Evolutionary conservation across 768 basidiomycete genomes (phyloP).

Genomic region (Trametes coccinea): DNA sequence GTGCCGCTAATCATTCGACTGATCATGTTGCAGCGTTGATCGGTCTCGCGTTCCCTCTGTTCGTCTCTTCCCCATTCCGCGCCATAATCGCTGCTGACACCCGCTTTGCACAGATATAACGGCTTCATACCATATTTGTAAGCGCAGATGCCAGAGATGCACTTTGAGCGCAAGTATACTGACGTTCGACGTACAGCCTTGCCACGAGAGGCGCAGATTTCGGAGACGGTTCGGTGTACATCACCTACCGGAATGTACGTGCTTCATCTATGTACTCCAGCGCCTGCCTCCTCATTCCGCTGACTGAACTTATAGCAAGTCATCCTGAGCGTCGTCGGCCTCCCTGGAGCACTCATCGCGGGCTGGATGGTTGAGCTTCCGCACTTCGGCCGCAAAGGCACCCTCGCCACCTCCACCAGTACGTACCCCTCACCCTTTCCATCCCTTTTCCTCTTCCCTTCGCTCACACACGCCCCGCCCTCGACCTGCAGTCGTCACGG

Average conservation of each 20-base stretch:
- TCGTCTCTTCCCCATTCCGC: conserved; percentile 23
- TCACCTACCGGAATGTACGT: conserved; percentile 70
- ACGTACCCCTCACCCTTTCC: conserved; percentile 12
- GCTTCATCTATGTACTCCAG: background rate
- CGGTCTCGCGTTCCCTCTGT: conserved; percentile 75
- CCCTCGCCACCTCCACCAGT: conserved; percentile 53
- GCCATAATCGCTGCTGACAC: background rate
- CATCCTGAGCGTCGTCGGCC: conserved; percentile 56
- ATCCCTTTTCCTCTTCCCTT: no score
- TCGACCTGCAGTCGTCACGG: conserved; percentile 42
- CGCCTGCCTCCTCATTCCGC: background rate
- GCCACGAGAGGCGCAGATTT: conserved; percentile 66
- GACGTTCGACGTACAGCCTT: conserved; percentile 42
- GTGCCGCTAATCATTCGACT: background rate
- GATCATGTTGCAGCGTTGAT: conserved; percentile 54
- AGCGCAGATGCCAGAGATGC: conserved; percentile 13
- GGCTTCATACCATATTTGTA: conserved; percentile 56
- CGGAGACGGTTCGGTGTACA: conserved; percentile 67
- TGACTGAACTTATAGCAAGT: conserved; percentile 41
- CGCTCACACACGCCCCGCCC: no score
- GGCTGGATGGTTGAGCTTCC: conserved; percentile 55
- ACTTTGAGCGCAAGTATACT: background rate
- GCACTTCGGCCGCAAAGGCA: conserved; percentile 52
- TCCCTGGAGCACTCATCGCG: conserved; percentile 58
- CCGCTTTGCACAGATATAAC: conserved; percentile 41